Evolutionary conservation across 1,284 basidiomycete species (phyloP).

Genomic region (Malassezia vespertilionis): DNA sequence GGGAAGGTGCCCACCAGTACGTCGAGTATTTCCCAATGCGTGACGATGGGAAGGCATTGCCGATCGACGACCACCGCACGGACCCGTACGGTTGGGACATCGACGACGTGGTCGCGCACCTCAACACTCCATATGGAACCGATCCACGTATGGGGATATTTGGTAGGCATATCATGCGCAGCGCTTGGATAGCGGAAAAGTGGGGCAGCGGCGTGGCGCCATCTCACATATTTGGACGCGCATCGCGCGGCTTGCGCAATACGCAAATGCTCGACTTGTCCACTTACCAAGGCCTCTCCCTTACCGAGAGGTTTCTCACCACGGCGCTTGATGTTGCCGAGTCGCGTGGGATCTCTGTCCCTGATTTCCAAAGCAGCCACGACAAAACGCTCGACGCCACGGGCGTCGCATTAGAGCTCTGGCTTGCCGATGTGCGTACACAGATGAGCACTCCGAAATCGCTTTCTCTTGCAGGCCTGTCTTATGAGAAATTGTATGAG

Average conservation of each 20-base stretch:
- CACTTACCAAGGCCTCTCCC: constrained; percentile 21
- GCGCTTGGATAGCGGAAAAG: constrained; percentile 39
- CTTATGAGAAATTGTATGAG: constrained; percentile 24
- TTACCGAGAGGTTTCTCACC: constrained; percentile 31
- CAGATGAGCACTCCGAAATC: constrained; percentile 13
- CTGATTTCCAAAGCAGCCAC: constrained; percentile 22
- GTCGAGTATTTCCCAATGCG: constrained; percentile 36
- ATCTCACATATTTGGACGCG: constrained; percentile 22
- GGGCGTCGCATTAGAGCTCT: constrained; percentile 17
- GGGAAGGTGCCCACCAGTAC: constrained; percentile 42
- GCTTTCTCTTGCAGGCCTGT: constrained; percentile 5
- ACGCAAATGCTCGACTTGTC: constrained; percentile 12
- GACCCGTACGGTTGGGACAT: constrained; percentile 6
- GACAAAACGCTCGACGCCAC: constrained; percentile 17
- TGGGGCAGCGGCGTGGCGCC: constrained; percentile 43
- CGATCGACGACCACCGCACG: not conserved
- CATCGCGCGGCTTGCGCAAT: constrained; percentile 10
- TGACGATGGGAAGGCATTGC: not conserved
- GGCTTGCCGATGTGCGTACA: constrained; percentile 20
- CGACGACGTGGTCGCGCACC: not conserved
- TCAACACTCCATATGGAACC: constrained; percentile 18
- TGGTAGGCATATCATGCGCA: constrained; percentile 36
- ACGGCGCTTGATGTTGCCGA: constrained; percentile 26
- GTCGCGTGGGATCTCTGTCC: constrained; percentile 24
- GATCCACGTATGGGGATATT: constrained; percentile 34